Conservation (phyloP, 2,329 filamentous ascomycete genomes). For the Aspergillus texensis region DNA sequence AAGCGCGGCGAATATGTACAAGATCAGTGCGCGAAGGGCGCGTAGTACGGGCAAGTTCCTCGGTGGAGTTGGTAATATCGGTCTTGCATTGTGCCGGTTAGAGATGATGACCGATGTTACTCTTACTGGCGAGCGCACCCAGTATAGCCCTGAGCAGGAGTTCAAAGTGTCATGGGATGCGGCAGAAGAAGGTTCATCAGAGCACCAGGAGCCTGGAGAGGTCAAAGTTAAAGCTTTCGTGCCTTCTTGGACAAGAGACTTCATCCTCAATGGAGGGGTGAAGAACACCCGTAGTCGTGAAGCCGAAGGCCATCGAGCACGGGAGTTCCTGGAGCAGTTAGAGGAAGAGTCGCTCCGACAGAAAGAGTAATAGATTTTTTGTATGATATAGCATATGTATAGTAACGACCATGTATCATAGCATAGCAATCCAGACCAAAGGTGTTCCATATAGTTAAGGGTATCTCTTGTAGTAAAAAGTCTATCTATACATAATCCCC, state of each 20-base stretch:
- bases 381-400: constrained; percentile 22
- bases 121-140: constrained; percentile 67
- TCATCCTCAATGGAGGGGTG: constrained; percentile 43
- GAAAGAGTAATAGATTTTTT: constrained; percentile 22
- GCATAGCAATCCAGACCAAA: background rate
- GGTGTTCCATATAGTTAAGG: constrained; percentile 11
- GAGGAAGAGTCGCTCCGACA: constrained; percentile 34
- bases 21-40: constrained; percentile 53
- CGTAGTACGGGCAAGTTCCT: constrained; percentile 82
- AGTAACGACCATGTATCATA: constrained; percentile 27
- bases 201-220: constrained; percentile 39
- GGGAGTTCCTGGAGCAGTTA: constrained; percentile 40
- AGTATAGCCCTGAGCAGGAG: constrained; percentile 63
- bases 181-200: constrained; percentile 44
- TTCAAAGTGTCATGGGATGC: constrained; percentile 60
- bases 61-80: constrained; percentile 77
- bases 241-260: constrained; percentile 69
- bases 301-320: constrained; percentile 33
- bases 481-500: constrained; percentile 3
- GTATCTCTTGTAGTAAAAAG: constrained; percentile 25
- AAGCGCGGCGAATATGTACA: constrained; percentile 56
- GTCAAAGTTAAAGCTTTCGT: constrained; percentile 77
- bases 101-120: constrained; percentile 86
- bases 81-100: constrained; percentile 81
- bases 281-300: constrained; percentile 31